phyloP scores from a whole-genome alignment of 164 flowering plant genomes.

The Annona cherimola region DNA sequence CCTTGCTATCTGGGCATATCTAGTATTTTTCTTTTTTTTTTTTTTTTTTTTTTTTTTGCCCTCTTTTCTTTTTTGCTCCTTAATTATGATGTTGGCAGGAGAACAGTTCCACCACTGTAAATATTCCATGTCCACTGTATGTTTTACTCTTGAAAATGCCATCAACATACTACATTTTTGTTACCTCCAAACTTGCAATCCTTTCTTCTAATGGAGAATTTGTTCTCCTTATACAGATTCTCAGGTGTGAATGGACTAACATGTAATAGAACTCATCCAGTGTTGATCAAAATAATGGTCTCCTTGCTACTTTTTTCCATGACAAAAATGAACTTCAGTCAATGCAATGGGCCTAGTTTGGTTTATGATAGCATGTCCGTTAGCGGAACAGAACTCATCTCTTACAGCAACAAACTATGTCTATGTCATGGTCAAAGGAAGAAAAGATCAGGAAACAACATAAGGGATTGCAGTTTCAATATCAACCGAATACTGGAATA shows the following conservation, averaged over 20 bases:
- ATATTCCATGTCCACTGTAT: not conserved
- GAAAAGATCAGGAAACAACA: not conserved
- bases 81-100: not conserved
- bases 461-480: not conserved
- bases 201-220: not conserved
- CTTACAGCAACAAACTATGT: not conserved
- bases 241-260: not conserved
- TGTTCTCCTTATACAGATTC: not conserved
- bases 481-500: not conserved
- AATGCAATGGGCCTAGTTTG: not conserved
- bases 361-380: slow-evolving; percentile 3
- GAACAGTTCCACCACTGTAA: not conserved
- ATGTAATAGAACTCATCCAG: not conserved
- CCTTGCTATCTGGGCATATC: not conserved
- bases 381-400: not conserved
- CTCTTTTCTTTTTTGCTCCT: too few species aligned
- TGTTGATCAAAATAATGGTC: slow-evolving; percentile 9
- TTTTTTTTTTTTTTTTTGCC: not conserved
- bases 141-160: not conserved
- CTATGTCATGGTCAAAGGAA: slow-evolving; percentile 2
- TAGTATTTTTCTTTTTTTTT: not conserved
- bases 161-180: not conserved
- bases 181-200: not conserved
- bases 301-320: slow-evolving; percentile 4
- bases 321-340: not conserved